These are phyloP conservation scores for Talaromyces wortmannii DNA, from an alignment of 495 filamentous ascomycete species.

Conservation along the genomic window DNA sequence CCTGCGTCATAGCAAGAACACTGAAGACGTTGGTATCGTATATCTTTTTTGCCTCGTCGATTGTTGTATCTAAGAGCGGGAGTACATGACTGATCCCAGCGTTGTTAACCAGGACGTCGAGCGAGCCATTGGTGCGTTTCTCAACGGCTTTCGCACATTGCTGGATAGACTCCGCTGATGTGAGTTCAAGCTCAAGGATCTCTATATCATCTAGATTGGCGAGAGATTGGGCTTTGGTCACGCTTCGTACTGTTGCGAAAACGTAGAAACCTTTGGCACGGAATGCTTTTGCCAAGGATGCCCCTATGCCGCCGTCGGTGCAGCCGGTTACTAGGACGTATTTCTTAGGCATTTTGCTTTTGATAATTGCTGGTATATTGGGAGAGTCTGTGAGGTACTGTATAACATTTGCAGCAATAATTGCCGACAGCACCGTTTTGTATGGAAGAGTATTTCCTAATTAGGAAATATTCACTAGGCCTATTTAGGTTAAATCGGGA, in stretches of 20 bases:
- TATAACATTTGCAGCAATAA: no score
- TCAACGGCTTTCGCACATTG: slow-evolving; percentile 3
- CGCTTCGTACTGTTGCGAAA: slow-evolving; percentile 38
- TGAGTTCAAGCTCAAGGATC: slow-evolving; percentile 25
- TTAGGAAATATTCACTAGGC: background rate
- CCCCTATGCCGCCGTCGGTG: slow-evolving; percentile 35
- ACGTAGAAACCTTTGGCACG: slow-evolving; percentile 27
- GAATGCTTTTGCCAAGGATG: slow-evolving; percentile 31
- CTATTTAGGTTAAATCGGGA: background rate
- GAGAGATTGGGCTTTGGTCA: slow-evolving; percentile 21
- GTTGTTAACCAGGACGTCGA: slow-evolving; percentile 38
- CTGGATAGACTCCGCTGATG: slow-evolving; percentile 17
- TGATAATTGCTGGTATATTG: background rate
- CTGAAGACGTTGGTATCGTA: slow-evolving; percentile 38
- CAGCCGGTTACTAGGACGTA: slow-evolving; percentile 39
- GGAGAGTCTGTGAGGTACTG: background rate
- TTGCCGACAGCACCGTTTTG: background rate
- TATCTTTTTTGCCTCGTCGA: slow-evolving; percentile 23
- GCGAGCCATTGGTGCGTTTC: slow-evolving; percentile 8
- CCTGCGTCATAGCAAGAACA: slow-evolving; percentile 23
- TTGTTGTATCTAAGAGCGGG: slow-evolving; percentile 24
- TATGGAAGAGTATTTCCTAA: background rate
- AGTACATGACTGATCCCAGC: slow-evolving; percentile 21
- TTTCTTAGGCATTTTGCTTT: slow-evolving; percentile 3
- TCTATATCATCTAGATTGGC: slow-evolving; percentile 11